Evolutionary conservation across 2,329 filamentous ascomycete species (phyloP).

Genomic region (Ophiocordyceps unilateralis): DNA sequence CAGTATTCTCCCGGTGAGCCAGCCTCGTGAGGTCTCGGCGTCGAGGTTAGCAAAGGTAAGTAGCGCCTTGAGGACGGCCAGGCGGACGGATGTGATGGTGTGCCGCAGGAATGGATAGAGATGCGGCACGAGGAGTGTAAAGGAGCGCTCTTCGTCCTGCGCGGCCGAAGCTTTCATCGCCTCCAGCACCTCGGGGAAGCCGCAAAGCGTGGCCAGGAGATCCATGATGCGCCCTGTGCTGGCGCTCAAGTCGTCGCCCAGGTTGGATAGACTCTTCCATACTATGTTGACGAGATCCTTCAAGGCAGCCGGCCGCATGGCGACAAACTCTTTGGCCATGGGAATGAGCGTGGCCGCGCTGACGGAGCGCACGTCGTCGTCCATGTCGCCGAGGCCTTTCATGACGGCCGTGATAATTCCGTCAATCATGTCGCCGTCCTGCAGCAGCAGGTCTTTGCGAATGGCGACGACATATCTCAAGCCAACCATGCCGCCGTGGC

Average conservation of each 20-base stretch:
- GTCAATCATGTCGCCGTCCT: slow-evolving; percentile 75
- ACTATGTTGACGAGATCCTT: slow-evolving; percentile 81
- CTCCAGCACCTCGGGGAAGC: slow-evolving; percentile 79
- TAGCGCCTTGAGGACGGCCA: slow-evolving; percentile 81
- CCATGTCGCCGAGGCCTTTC: slow-evolving; percentile 77
- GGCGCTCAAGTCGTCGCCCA: slow-evolving; percentile 93
- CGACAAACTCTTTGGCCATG: slow-evolving; percentile 88
- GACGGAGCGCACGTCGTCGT: slow-evolving; percentile 92
- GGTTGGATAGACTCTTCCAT: slow-evolving; percentile 89
- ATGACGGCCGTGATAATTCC: slow-evolving; percentile 86
- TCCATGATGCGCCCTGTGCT: slow-evolving; percentile 99
- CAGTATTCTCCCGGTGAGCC: slow-evolving; percentile 80
- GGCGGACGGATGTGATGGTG: slow-evolving; percentile 88
- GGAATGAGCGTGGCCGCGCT: slow-evolving; percentile 95
- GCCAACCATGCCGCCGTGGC: slow-evolving; percentile 95
- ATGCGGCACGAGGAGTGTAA: slow-evolving; percentile 78
- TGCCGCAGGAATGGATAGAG: slow-evolving; percentile 93
- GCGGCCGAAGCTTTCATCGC: slow-evolving; percentile 86
- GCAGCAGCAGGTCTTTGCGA: slow-evolving; percentile 74
- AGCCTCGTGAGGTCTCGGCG: slow-evolving; percentile 62
- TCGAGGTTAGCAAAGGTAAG: slow-evolving; percentile 85
- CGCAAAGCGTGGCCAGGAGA: slow-evolving; percentile 83
- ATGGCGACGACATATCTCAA: slow-evolving; percentile 90
- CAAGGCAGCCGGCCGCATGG: slow-evolving; percentile 60
- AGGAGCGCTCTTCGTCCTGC: slow-evolving; percentile 71